Evolutionary conservation across 2,329 filamentous ascomycete species (phyloP), one percentile per base, ranked within the genome.

Genomic region (Colletotrichum ledebouriae): DNA sequence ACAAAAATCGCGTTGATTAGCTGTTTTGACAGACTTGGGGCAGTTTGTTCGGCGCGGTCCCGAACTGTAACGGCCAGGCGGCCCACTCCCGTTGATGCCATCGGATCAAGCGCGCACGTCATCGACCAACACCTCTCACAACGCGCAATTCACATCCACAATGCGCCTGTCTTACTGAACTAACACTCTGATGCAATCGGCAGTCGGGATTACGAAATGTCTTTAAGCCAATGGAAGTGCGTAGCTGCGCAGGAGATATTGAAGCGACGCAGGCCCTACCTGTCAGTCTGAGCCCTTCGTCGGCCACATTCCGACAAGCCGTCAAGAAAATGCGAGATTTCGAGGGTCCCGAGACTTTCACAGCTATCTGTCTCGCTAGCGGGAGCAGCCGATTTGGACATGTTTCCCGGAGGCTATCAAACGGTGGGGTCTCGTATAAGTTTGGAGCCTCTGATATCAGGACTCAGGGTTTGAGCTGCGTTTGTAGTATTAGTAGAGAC

Each of bases 81-180:
- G 33, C 63, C 63, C 63, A 67, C 63, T 65, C 42, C 37, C 39
- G 33, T 67, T 70, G 67, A 69, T 70, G 67, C 63, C 67, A 70
- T 70, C 67, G 9, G 22, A 39, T 37, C 53, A 58, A 63, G 53
- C 55, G 39, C 63, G 66, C 59, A 63, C 67, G 67, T 63, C 56
- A 70, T 70, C 59, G 63, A 42, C 44, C 15, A 22, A 9, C 20
- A 47, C 60, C 61, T 25, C 53, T 46, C 33, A 39, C 39, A 9
- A 59, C 56, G 17, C 47, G 22, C 22, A 20, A 59, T 41, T 34
- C 9, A 29, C 53, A 53, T 37, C 65, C 55, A 55, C 39, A 25
- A 17, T 6, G 12, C 37, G 17, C 15, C 25, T 29, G 22, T 3
- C 11, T 33, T 33, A 55, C 47, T 50, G 39, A 56, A 17, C 47